These are phyloP conservation scores for Trichoderma arundinaceum DNA, from an alignment of 2,329 filamentous ascomycete species.

Conservation along the genomic window DNA sequence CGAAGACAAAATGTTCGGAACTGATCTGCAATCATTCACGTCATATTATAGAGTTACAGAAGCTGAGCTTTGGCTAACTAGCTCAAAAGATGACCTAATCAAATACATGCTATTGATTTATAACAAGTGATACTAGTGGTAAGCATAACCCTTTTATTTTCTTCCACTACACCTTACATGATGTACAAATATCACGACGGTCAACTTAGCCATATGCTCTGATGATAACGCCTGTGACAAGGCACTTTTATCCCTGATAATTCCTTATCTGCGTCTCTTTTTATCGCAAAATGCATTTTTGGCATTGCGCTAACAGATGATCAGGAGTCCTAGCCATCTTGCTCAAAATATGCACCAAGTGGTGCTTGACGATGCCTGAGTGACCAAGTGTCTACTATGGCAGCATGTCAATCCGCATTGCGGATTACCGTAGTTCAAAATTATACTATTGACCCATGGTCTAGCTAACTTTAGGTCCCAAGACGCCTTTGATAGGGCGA, in stretches of 20 bases:
- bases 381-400: too few relatives aligned
- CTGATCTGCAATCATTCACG: slow-evolving; percentile 40
- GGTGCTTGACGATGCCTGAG: background rate
- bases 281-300: background rate
- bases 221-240: slow-evolving; percentile 55
- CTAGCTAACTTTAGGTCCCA: too few relatives aligned
- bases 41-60: slow-evolving; percentile 32
- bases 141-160: slow-evolving; percentile 35
- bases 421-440: too few relatives aligned
- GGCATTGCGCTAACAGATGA: slow-evolving; percentile 23
- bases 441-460: too few relatives aligned
- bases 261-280: background rate
- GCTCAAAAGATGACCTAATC: slow-evolving; percentile 1
- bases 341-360: background rate
- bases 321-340: background rate
- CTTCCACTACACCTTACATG: slow-evolving; percentile 40
- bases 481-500: too few relatives aligned
- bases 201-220: slow-evolving; percentile 56
- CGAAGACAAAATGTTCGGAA: slow-evolving; percentile 49
- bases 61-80: slow-evolving; percentile 37
- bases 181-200: slow-evolving; percentile 56
- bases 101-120: background rate
- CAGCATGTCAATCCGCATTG: background rate
- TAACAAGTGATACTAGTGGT: slow-evolving; percentile 34
- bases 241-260: slow-evolving; percentile 43